Conservation (phyloP, 805 yeast species). For the Candida patagonica region DNA sequence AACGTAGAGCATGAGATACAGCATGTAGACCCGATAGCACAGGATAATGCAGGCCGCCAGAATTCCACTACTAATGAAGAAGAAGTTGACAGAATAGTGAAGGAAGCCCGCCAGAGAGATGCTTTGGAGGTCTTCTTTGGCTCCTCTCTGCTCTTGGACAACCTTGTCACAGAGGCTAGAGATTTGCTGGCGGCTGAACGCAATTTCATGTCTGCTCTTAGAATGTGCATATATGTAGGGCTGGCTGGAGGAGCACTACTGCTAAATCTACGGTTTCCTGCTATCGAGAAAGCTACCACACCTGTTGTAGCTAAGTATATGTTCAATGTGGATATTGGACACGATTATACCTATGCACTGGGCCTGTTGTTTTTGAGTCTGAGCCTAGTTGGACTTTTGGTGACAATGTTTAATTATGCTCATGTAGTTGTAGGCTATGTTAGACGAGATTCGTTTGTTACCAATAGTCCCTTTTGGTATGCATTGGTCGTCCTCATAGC, state of each 20-base stretch:
- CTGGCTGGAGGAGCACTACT: constrained; percentile 21
- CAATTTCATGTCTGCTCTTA: constrained; percentile 20
- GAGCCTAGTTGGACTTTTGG: constrained; percentile 15
- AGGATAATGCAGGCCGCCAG: too few relatives aligned
- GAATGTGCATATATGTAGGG: constrained; percentile 18
- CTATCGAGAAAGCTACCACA: constrained; percentile 1
- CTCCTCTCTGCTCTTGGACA: constrained; percentile 19
- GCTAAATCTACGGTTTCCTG: constrained; percentile 12
- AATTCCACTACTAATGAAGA: too few relatives aligned
- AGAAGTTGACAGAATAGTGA: too few relatives aligned
- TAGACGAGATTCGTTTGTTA: constrained; percentile 15
- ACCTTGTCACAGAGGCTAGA: constrained; percentile 25
- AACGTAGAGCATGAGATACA: too few relatives aligned
- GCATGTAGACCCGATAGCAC: too few relatives aligned
- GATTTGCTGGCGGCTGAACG: constrained; percentile 26
- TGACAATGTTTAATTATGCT: constrained; percentile 20
- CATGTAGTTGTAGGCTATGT: constrained; percentile 14
- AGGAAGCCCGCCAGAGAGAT: not conserved
- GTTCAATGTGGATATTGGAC: not conserved
- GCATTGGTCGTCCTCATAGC: constrained; percentile 12
- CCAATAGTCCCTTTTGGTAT: constrained; percentile 10
- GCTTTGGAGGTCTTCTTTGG: not conserved
- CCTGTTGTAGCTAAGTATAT: not conserved
- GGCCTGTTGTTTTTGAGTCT: constrained; percentile 16
- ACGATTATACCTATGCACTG: constrained; percentile 7